A percentile compares a stretch with the other conserved stretches of the same genome.
These are phyloP conservation scores for Blastomyces parvus DNA, from an alignment of 2,329 filamentous ascomycete genomes.

Conservation along the genomic window DNA sequence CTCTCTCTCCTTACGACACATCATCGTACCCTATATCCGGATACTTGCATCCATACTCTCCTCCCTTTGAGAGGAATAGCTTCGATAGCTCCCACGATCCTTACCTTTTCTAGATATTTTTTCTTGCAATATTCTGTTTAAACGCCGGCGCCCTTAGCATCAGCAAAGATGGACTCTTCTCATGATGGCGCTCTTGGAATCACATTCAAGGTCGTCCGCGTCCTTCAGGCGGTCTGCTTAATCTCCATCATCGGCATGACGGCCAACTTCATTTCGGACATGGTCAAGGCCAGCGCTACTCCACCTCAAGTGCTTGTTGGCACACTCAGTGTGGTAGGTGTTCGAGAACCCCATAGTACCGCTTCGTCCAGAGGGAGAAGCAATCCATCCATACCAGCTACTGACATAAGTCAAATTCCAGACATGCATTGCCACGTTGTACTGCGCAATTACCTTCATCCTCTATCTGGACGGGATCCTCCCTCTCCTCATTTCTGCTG, in stretches of 20 bases:
- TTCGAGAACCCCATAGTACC: neutral
- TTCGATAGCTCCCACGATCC: neutral
- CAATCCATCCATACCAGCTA: conserved; percentile 11
- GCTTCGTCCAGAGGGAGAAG: neutral
- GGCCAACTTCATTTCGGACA: conserved; percentile 70
- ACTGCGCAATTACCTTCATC: conserved; percentile 69
- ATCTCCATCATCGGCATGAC: conserved; percentile 70
- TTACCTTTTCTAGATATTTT: neutral
- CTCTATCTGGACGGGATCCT: conserved; percentile 69
- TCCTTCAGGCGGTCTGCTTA: conserved; percentile 61
- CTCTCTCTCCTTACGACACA: neutral
- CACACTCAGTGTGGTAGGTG: conserved; percentile 67
- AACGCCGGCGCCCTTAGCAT: neutral
- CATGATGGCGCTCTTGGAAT: conserved; percentile 65
- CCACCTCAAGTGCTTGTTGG: conserved; percentile 66
- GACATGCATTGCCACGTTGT: conserved; percentile 70
- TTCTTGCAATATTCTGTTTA: neutral
- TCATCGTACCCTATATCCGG: neutral
- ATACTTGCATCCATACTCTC: neutral
- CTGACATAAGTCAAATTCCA: conserved; percentile 28
- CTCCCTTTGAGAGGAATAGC: neutral
- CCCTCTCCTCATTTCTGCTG: conserved; percentile 60
- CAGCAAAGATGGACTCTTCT: conserved; percentile 41
- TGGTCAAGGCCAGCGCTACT: conserved; percentile 55
- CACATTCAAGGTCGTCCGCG: conserved; percentile 65